These are phyloP conservation scores for Puccinellia tenuiflora DNA, from an alignment of 176 grass and related monocot species.

Conservation along the genomic window DNA sequence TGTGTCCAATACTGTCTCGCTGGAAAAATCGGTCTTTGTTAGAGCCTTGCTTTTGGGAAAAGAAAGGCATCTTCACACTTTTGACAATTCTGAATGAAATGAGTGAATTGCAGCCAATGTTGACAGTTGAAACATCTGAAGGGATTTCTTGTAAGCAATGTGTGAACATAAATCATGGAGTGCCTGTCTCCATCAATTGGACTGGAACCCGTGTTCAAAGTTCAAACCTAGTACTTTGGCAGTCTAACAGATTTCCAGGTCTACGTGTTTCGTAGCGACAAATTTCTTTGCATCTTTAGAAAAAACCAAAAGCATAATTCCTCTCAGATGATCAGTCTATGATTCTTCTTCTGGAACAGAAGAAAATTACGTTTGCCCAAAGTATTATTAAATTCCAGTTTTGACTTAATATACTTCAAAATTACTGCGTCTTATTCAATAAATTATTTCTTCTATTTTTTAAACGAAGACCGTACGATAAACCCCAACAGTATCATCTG, in stretches of 20 bases:
- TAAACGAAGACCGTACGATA: not conserved
- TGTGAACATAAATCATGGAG: not conserved
- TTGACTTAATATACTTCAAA: not conserved
- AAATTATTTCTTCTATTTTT: not conserved
- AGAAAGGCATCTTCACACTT: not conserved
- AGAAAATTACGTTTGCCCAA: not conserved
- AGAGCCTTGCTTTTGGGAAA: not conserved
- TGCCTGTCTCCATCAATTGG: constrained; percentile 22
- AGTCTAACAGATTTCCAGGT: constrained; percentile 8
- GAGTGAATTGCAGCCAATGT: constrained; percentile 21
- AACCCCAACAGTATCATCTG: not conserved
- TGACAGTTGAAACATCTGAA: constrained; percentile 33
- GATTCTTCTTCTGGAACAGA: constrained; percentile 27
- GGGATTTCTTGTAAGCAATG: constrained; percentile 8
- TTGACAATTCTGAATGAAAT: constrained; percentile 5
- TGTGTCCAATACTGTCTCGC: not conserved
- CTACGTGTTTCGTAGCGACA: constrained; percentile 6
- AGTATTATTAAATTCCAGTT: too few species aligned
- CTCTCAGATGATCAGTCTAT: constrained; percentile 6
- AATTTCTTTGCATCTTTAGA: constrained; percentile 25
- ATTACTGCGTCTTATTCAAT: not conserved
- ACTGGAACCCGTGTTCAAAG: constrained; percentile 25
- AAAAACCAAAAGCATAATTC: not conserved
- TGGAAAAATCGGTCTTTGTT: not conserved
- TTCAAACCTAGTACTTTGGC: constrained; percentile 22